Evolutionary conservation across 768 basidiomycete species (phyloP), one percentile per base, ranked within the genome.

Genomic region (Lactarius akahatsu): DNA sequence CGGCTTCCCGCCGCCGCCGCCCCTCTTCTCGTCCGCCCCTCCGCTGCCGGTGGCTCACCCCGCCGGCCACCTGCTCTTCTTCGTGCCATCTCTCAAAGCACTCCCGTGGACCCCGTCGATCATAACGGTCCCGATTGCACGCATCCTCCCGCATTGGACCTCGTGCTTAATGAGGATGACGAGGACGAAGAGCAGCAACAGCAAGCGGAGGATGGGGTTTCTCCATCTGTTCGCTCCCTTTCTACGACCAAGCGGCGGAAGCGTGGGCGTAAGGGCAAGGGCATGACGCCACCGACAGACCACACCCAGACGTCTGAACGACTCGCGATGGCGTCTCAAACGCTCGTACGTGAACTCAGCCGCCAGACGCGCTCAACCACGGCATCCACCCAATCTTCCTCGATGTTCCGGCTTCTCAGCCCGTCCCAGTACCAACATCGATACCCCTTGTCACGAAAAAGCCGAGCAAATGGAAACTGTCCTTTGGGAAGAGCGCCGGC

Each of bases 221-320:
- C 66, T 20, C 54, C 65, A 15, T 69, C 69, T 1, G 7, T 43
- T 2, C 70, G 68, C 26, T 68, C 69, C 60, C 86, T 87, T 13
- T 79, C 88, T 13, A 91, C 91, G 57, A 86, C 85, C 75, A 94
- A 89, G 77, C 83, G 92, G 32, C 84, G 92, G 65, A 95, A 92
- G 77, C 83, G 94, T 59, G 94, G 94, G 2, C 83, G 95, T 61
- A 95, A 92, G 78, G 90, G 89, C 73, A 92, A 90, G 77, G 84
- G 89, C 72, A 74, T 75, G 15, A 74, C 75, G 20, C 70, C 76
- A n/a, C 73, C 78, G 0, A 63, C 74, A 10, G 69, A 58, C 15
- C 71, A 65, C 62, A 87, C 89, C 65, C 82, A 83, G 62, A 86
- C 86, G 6, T 78, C 92, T 65, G 82, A 83, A 26, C 88, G 86